Conservation (phyloP, 2,329 filamentous ascomycete species). For the Samsoniella hepiali region DNA sequence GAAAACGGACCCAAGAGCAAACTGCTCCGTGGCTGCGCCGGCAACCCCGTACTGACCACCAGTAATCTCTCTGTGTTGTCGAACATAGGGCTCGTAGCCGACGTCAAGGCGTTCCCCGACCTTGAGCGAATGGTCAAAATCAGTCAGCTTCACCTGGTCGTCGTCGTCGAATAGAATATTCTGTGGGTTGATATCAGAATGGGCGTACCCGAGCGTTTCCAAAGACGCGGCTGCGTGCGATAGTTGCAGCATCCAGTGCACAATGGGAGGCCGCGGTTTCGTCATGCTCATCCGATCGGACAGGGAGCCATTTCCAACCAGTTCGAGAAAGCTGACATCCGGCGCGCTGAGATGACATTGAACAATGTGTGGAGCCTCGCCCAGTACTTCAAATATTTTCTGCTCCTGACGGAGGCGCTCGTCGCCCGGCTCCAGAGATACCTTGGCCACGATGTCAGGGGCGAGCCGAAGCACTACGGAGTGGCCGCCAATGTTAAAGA, state of each 20-base stretch:
- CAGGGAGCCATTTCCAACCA: conserved; percentile 20
- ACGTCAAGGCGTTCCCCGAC: conserved; percentile 20
- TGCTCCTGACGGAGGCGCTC: conserved; percentile 20
- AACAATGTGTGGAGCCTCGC: conserved; percentile 16
- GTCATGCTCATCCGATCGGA: conserved; percentile 19
- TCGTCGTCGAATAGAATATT: conserved; percentile 22
- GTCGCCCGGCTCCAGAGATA: conserved; percentile 22
- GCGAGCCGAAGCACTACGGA: conserved; percentile 22
- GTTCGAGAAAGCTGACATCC: conserved; percentile 23
- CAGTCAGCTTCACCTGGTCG: conserved; percentile 22
- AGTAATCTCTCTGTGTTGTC: conserved; percentile 14
- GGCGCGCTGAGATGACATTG: conserved; percentile 17
- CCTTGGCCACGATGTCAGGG: conserved; percentile 22
- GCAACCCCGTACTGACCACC: conserved; percentile 20
- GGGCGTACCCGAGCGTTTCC: conserved; percentile 21
- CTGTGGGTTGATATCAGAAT: conserved; percentile 24
- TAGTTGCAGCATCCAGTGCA: conserved; percentile 22
- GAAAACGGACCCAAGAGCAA: conserved; percentile 23
- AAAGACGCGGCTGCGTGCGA: conserved; percentile 20
- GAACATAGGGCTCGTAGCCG: conserved; percentile 24
- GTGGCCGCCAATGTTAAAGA: conserved; percentile 22
- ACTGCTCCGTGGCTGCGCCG: conserved; percentile 22
- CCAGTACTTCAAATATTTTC: conserved; percentile 20
- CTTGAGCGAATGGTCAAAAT: conserved; percentile 22
- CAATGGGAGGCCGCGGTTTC: conserved; percentile 15